Conservation (phyloP, 306 rosid genomes). For the Hippophae tibetana region DNA sequence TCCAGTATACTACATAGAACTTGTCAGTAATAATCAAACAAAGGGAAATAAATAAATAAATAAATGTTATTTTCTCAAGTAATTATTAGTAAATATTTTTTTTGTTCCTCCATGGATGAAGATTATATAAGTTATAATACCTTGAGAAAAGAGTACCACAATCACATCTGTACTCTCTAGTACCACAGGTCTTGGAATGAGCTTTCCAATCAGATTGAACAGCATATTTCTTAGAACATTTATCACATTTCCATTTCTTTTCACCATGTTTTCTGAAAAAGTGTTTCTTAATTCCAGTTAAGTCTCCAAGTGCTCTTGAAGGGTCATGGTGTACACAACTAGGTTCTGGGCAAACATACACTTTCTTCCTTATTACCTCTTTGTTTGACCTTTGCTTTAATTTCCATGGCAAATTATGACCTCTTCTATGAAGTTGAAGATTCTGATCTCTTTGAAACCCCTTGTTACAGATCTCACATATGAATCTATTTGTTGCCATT, state of each 20-base stretch:
- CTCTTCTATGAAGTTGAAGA: slow-evolving; percentile 94
- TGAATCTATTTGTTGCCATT: slow-evolving; percentile 70
- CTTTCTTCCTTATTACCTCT: slow-evolving; percentile 71
- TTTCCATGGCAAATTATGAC: slow-evolving; percentile 96
- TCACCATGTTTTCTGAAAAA: slow-evolving; percentile 93
- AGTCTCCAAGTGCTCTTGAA: slow-evolving; percentile 82
- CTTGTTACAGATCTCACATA: slow-evolving; percentile 88
- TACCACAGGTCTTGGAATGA: slow-evolving; percentile 92
- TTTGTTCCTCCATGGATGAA: too few species aligned
- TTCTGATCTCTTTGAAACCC: slow-evolving; percentile 96
- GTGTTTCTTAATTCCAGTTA: slow-evolving; percentile 98
- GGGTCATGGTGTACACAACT: slow-evolving; percentile 89
- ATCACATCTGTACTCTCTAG: slow-evolving; percentile 94
- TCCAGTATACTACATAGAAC: too few species aligned
- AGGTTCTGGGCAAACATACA: slow-evolving; percentile 81
- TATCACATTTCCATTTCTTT: slow-evolving; percentile 98
- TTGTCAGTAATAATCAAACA: too few species aligned
- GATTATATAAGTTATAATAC: slow-evolving; percentile 28
- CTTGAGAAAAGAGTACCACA: slow-evolving; percentile 99
- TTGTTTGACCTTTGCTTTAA: slow-evolving; percentile 75
- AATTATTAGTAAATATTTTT: too few species aligned
- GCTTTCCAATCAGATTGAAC: slow-evolving; percentile 99
- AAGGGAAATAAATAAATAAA: too few species aligned
- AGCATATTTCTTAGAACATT: slow-evolving; percentile 83
- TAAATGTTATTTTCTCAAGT: too few species aligned